These are phyloP conservation scores for Jatropha curcas DNA, from an alignment of 345 rosid species.

Conservation along the genomic window DNA sequence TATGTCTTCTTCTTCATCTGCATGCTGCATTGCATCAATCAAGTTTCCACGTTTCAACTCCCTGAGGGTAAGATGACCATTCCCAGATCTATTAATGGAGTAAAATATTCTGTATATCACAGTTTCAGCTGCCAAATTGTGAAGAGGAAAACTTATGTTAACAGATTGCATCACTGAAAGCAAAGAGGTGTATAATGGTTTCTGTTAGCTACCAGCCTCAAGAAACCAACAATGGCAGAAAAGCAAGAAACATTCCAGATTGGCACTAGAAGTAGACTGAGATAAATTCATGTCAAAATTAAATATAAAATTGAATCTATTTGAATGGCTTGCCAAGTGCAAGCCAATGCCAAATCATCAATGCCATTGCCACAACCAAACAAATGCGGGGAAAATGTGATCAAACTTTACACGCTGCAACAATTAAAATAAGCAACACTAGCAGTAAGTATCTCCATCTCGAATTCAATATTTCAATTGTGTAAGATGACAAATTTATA, in stretches of 20 bases:
- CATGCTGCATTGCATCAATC: conserved; percentile 86
- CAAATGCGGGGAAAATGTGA: too few species aligned
- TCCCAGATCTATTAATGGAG: conserved; percentile 84
- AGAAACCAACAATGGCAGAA: neutral
- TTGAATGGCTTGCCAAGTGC: neutral
- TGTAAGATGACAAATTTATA: too few species aligned
- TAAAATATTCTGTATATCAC: conserved; percentile 95
- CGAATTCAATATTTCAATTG: too few species aligned
- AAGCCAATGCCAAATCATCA: neutral
- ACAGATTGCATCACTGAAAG: neutral
- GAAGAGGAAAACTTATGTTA: conserved; percentile 26
- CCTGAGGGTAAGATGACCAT: conserved; percentile 83
- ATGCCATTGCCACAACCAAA: too few species aligned
- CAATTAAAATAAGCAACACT: too few species aligned
- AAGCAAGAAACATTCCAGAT: conserved; percentile 4
- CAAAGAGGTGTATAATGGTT: conserved; percentile 3
- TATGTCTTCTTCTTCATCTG: conserved; percentile 98
- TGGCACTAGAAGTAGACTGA: neutral
- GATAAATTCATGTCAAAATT: neutral
- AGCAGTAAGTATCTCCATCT: too few species aligned
- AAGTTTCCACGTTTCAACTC: conserved; percentile 94
- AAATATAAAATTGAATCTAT: neutral
- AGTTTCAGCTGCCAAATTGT: conserved; percentile 83
- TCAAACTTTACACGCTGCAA: too few species aligned
- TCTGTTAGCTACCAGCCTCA: neutral